Conservation (phyloP, 2,329 filamentous ascomycete species). For the Daldinia sp. region DNA sequence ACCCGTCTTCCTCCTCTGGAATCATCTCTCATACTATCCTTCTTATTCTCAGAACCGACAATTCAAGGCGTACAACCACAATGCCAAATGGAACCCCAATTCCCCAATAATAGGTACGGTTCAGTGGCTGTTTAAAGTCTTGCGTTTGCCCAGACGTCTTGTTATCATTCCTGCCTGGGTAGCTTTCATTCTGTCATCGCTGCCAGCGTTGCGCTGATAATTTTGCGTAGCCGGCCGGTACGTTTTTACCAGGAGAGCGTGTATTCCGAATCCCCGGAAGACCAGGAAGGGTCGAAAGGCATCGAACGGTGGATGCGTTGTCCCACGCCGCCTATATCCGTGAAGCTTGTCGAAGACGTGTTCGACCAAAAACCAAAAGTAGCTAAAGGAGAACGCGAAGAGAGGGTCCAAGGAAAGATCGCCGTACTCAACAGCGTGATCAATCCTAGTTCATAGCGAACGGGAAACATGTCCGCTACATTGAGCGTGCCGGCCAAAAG, state of each 20-base stretch:
- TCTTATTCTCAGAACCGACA: not conserved
- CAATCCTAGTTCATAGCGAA: not conserved
- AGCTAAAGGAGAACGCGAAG: not conserved
- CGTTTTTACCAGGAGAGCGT: constrained; percentile 28
- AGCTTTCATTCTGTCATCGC: not conserved
- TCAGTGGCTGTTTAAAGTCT: constrained; percentile 1
- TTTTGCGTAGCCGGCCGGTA: constrained; percentile 13
- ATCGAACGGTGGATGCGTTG: constrained; percentile 34
- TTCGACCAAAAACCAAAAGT: constrained; percentile 6
- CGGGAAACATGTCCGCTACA: not conserved
- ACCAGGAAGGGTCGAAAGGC: constrained; percentile 25
- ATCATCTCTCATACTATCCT: not conserved
- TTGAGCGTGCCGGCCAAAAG: constrained; percentile 1
- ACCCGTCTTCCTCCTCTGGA: not conserved
- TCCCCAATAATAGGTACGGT: constrained; percentile 28
- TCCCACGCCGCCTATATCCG: constrained; percentile 27
- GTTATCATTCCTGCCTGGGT: not conserved
- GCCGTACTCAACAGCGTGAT: constrained; percentile 16
- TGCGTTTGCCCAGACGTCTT: not conserved
- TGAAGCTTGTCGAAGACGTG: constrained; percentile 1
- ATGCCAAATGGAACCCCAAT: constrained; percentile 27
- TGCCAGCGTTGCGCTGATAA: constrained; percentile 13
- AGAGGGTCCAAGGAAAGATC: constrained; percentile 21
- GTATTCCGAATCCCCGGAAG: constrained; percentile 25
- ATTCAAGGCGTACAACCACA: constrained; percentile 2